phyloP scores from a whole-genome alignment of 805 yeast genomes.

The Ogataea haglerorum region DNA sequence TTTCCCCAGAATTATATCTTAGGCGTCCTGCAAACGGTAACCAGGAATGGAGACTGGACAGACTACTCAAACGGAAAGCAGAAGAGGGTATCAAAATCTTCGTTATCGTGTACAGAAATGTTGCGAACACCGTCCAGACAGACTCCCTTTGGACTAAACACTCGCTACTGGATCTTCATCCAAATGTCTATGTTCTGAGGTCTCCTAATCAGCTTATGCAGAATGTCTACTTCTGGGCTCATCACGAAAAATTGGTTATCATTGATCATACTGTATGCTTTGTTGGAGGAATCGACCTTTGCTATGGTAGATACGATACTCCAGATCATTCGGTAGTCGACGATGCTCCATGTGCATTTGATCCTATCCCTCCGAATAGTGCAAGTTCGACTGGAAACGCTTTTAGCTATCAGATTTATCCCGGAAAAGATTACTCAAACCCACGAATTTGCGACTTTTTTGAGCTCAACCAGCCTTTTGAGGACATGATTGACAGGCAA shows the following conservation, averaged over 20 bases:
- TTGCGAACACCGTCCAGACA: conserved; percentile 87
- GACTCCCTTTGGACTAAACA: conserved; percentile 95
- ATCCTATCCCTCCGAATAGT: conserved; percentile 19
- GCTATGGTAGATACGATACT: conserved; percentile 94
- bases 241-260: conserved; percentile 88
- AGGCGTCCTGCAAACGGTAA: conserved; percentile 94
- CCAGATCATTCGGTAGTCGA: conserved; percentile 91
- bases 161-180: conserved; percentile 79
- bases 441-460: conserved; percentile 88
- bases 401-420: conserved; percentile 62
- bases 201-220: conserved; percentile 95
- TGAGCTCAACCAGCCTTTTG: conserved; percentile 79
- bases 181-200: conserved; percentile 83
- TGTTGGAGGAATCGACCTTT: conserved; percentile 92
- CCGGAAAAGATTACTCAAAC: conserved; percentile 97
- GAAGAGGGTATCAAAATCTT: conserved; percentile 93
- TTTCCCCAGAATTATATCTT: conserved; percentile 88
- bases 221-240: conserved; percentile 97
- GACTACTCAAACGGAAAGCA: conserved; percentile 84
- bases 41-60: conserved; percentile 88
- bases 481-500: conserved; percentile 84
- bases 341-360: conserved; percentile 44
- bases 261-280: conserved; percentile 87
- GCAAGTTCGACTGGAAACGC: conserved; percentile 25
- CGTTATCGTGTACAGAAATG: conserved; percentile 89